phyloP scores from a whole-genome alignment of 2,329 filamentous ascomycete species.

The Paraphaeosphaeria sporulosa region DNA sequence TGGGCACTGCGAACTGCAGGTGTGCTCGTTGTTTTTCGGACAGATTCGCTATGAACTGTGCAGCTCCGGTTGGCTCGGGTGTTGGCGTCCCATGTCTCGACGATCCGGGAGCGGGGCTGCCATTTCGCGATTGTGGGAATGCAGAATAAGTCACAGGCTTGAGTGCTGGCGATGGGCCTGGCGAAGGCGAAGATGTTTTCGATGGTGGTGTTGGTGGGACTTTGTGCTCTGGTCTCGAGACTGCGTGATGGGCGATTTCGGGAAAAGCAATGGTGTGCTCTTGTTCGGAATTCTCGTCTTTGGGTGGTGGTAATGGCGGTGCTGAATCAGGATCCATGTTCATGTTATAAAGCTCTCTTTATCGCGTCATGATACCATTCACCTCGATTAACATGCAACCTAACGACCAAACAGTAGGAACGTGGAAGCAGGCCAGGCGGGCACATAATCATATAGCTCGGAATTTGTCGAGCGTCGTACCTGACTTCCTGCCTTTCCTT shows the following conservation, averaged over 20 bases:
- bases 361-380: slow-evolving; percentile 8
- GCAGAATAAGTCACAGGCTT: slow-evolving; percentile 7
- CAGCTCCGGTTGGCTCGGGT: slow-evolving; percentile 22
- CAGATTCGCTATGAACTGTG: slow-evolving; percentile 30
- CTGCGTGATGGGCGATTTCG: background rate
- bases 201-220: background rate
- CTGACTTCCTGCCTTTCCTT: background rate
- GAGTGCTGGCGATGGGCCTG: background rate
- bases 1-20: slow-evolving; percentile 24
- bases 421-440: slow-evolving; percentile 1
- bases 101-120: background rate
- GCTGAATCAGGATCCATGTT: slow-evolving; percentile 7
- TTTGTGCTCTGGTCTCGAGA: slow-evolving; percentile 5
- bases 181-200: background rate
- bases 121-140: slow-evolving; percentile 9
- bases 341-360: background rate
- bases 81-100: slow-evolving; percentile 2
- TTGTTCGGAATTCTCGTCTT: background rate
- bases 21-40: slow-evolving; percentile 25
- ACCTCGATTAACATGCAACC: slow-evolving; percentile 1
- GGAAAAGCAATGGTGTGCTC: slow-evolving; percentile 1
- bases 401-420: background rate
- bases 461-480: background rate
- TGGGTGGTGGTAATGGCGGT: slow-evolving; percentile 5
- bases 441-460: slow-evolving; percentile 12